A percentile compares a stretch with the other conserved stretches of the same genome.
These are phyloP conservation scores for Colletotrichum euphorbiae DNA, from an alignment of 2,329 filamentous ascomycete species.

Conservation along the genomic window DNA sequence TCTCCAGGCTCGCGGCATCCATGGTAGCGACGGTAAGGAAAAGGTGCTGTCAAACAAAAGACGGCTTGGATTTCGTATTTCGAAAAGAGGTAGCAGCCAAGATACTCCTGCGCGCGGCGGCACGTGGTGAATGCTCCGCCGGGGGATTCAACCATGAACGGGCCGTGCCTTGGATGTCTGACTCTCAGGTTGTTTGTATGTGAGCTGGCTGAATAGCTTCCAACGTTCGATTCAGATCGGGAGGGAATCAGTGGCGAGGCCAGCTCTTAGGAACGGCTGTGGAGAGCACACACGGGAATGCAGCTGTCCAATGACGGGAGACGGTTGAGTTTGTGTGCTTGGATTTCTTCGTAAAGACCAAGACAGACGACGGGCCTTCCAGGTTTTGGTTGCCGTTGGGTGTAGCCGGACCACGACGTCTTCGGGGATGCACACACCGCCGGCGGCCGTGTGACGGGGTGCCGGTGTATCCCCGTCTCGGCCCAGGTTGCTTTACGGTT, in stretches of 20 bases:
- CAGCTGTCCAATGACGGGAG: constrained; percentile 27
- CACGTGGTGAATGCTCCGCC: constrained; percentile 29
- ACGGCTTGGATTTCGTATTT: constrained; percentile 7
- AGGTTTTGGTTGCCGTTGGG: constrained; percentile 8
- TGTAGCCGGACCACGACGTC: constrained; percentile 23
- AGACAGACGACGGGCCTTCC: not conserved
- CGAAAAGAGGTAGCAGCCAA: not conserved
- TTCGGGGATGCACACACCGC: constrained; percentile 19
- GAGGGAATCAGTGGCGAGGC: too few relatives aligned
- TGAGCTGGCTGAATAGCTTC: not conserved
- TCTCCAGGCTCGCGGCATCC: constrained; percentile 34
- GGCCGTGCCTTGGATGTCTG: constrained; percentile 27
- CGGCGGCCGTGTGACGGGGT: constrained; percentile 17
- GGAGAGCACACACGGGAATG: constrained; percentile 28
- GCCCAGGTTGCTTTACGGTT: constrained; percentile 12
- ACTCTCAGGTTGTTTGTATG: not conserved
- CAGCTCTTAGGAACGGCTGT: constrained; percentile 7
- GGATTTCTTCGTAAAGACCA: not conserved
- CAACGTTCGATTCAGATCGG: not conserved
- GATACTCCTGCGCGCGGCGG: not conserved
- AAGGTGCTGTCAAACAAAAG: not conserved
- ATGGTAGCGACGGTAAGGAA: not conserved
- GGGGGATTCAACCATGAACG: constrained; percentile 18
- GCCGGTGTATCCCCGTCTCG: constrained; percentile 16
- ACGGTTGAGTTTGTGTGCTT: constrained; percentile 6